Evolutionary conservation across 2,329 filamentous ascomycete species (phyloP).

Genomic region (Aspergillus pseudonomiae): DNA sequence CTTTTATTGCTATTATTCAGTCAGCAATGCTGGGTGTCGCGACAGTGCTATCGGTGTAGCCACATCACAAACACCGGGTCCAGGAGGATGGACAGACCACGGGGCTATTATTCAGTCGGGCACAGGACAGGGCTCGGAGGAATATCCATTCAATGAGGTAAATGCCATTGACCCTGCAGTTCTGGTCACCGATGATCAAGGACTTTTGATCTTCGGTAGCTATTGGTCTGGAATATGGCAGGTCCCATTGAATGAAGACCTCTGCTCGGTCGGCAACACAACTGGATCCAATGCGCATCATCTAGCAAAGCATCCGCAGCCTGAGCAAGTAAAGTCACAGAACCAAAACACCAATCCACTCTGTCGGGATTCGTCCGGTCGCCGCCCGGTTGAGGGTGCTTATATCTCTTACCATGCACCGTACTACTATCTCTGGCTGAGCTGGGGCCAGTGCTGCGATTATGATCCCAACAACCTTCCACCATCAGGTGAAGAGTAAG

Average conservation of each 20-base stretch:
- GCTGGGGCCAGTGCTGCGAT: slow-evolving; percentile 38
- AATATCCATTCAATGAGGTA: slow-evolving; percentile 47
- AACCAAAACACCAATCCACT: slow-evolving; percentile 27
- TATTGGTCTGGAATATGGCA: slow-evolving; percentile 71
- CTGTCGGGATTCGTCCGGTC: slow-evolving; percentile 33
- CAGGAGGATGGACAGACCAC: slow-evolving; percentile 40
- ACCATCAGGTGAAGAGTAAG: slow-evolving; percentile 55
- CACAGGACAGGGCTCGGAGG: slow-evolving; percentile 29
- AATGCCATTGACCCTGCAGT: slow-evolving; percentile 66
- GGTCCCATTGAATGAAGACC: slow-evolving; percentile 49
- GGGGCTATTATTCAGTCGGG: slow-evolving; percentile 39
- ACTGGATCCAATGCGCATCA: slow-evolving; percentile 31
- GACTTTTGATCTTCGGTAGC: slow-evolving; percentile 65
- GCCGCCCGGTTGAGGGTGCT: slow-evolving; percentile 36
- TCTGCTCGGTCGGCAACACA: slow-evolving; percentile 26
- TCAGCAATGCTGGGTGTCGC: slow-evolving; percentile 64
- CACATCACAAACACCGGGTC: slow-evolving; percentile 46
- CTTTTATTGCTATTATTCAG: slow-evolving; percentile 69
- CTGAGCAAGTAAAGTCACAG: slow-evolving; percentile 14
- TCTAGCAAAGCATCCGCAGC: slow-evolving; percentile 32
- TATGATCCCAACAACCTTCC: slow-evolving; percentile 42
- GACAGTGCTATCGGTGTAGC: slow-evolving; percentile 65
- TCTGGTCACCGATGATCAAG: slow-evolving; percentile 42
- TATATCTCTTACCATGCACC: slow-evolving; percentile 33
- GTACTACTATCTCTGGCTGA: slow-evolving; percentile 41